Evolutionary conservation across 768 basidiomycete species (phyloP).

Genomic region (Rhodocollybia butyracea): DNA sequence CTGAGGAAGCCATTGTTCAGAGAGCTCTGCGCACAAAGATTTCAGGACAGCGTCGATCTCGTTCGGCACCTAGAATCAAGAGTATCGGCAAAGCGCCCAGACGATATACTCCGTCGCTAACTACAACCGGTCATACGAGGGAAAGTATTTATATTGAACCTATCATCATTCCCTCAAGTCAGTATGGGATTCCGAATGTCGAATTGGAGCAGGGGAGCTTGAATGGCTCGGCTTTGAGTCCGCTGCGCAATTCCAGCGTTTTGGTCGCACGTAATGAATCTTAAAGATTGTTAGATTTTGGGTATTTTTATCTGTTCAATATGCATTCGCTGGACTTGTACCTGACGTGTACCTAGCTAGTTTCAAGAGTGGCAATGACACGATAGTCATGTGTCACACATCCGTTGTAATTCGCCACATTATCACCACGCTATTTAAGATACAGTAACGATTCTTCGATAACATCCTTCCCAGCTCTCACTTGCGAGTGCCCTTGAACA

Average conservation of each 20-base stretch:
- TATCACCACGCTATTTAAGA: no score
- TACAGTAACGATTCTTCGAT: no score
- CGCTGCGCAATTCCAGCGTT: conserved; percentile 31
- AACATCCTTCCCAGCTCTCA: no score
- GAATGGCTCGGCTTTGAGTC: conserved; percentile 5
- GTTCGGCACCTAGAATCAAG: conserved; percentile 29
- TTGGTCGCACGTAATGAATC: conserved; percentile 25
- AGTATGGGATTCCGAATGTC: conserved; percentile 19
- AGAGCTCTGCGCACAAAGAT: neutral
- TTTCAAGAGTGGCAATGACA: no score
- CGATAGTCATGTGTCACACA: no score
- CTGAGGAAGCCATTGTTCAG: conserved; percentile 9
- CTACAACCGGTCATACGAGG: conserved; percentile 19
- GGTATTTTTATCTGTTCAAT: no score
- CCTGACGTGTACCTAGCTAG: no score
- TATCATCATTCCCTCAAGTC: conserved; percentile 26
- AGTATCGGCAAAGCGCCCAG: conserved; percentile 37
- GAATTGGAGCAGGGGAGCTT: conserved; percentile 10
- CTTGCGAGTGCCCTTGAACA: no score
- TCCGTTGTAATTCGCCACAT: no score
- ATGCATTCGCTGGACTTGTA: no score
- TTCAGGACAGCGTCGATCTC: neutral
- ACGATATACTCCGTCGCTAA: conserved; percentile 30
- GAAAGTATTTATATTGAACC: conserved; percentile 31
- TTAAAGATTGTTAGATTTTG: neutral